Conservation (phyloP, 768 basidiomycete species). For the Boletus reticulatus region DNA sequence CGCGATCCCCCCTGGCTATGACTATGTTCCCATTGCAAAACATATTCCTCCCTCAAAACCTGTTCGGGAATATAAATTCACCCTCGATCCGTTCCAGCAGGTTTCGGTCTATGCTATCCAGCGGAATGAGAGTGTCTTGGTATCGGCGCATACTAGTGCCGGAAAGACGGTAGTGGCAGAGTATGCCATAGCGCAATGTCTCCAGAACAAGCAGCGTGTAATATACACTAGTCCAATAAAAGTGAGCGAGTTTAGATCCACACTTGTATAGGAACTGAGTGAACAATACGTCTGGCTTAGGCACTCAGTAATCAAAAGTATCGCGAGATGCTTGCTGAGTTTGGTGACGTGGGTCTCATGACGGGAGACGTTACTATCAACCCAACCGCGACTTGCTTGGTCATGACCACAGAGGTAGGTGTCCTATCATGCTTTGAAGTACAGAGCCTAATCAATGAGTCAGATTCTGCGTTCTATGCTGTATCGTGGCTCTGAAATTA, state of each 20-base stretch:
- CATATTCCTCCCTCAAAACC: conserved; percentile 92
- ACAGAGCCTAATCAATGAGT: background rate
- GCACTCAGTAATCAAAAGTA: conserved; percentile 99
- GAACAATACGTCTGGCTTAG: conserved; percentile 41
- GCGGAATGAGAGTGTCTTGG: conserved; percentile 94
- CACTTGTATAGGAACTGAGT: conserved; percentile 7
- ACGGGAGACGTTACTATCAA: conserved; percentile 99
- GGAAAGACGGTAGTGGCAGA: conserved; percentile 99
- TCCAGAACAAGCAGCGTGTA: conserved; percentile 91
- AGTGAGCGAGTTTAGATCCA: conserved; percentile 48
- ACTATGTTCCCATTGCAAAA: conserved; percentile 85
- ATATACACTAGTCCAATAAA: conserved; percentile 99
- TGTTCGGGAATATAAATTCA: conserved; percentile 92
- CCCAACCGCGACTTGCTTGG: conserved; percentile 92
- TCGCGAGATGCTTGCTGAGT: conserved; percentile 94
- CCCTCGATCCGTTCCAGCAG: conserved; percentile 94
- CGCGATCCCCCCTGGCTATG: conserved; percentile 88
- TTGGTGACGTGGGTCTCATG: conserved; percentile 98
- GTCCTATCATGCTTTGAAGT: background rate
- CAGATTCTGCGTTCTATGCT: conserved; percentile 99
- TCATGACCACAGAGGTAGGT: conserved; percentile 98
- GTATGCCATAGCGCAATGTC: conserved; percentile 97
- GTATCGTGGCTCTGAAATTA: conserved; percentile 97
- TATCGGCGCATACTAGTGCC: conserved; percentile 98
- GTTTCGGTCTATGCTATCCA: conserved; percentile 95